Conservation (phyloP, 2,329 filamentous ascomycete species). For the Waltergamsia citrina region DNA sequence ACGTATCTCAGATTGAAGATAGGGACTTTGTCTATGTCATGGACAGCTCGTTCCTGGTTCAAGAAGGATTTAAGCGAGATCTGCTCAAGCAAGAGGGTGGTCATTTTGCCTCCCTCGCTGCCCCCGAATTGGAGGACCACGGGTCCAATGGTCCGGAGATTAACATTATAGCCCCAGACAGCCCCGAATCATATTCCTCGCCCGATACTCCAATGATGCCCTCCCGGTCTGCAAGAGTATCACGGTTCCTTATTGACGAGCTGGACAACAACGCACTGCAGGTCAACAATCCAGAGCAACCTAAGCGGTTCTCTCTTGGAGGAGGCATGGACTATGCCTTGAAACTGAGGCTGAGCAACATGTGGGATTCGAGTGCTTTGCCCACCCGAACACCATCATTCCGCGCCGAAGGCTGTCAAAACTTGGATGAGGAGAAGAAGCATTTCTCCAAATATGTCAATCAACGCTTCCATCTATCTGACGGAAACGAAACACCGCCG, state of each 20-base stretch:
- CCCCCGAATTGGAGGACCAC: constrained; percentile 3
- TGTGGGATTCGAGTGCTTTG: constrained; percentile 7
- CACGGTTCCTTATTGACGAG: constrained; percentile 10
- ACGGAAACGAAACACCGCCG: too few species aligned
- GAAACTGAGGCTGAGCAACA: constrained; percentile 10
- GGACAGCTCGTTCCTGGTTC: constrained; percentile 56
- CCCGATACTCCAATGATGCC: constrained; percentile 2
- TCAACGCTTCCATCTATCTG: constrained; percentile 4
- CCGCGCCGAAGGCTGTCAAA: constrained; percentile 3
- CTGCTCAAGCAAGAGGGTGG: constrained; percentile 36
- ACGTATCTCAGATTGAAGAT: constrained; percentile 64
- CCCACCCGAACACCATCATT: neutral
- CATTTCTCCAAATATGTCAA: constrained; percentile 6
- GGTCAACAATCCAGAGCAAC: constrained; percentile 5
- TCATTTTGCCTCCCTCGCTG: constrained; percentile 33
- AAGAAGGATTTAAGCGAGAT: constrained; percentile 55
- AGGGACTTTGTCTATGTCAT: constrained; percentile 76
- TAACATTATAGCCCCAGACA: constrained; percentile 1
- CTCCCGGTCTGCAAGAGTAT: neutral
- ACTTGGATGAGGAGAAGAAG: constrained; percentile 3
- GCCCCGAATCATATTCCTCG: neutral
- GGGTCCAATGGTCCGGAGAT: neutral
- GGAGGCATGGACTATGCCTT: constrained; percentile 10
- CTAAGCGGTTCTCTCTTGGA: constrained; percentile 12
- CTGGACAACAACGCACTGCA: constrained; percentile 8